phyloP scores from a whole-genome alignment of 345 rosid genomes.

The Populus euphratica region DNA sequence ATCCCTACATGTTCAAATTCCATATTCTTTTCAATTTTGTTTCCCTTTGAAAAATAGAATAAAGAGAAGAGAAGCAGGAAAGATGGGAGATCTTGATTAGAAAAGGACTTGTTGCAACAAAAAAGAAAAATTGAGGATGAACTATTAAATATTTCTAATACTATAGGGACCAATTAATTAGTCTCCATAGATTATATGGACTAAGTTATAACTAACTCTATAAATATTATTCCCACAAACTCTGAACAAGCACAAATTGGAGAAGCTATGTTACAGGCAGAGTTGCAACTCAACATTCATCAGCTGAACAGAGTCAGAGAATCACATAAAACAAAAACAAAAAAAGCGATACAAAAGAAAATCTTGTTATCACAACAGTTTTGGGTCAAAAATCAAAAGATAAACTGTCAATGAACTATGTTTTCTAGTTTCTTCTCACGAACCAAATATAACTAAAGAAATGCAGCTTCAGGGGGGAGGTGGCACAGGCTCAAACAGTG shows the following conservation, averaged over 20 bases:
- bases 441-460: neutral
- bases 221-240: neutral
- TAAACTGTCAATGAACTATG: neutral
- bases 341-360: neutral
- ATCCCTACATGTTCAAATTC: neutral
- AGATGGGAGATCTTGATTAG: neutral
- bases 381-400: neutral
- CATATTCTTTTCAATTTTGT: neutral
- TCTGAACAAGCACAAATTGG: neutral
- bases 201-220: neutral
- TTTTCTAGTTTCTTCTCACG: neutral
- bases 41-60: too few species aligned
- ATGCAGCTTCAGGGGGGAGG: constrained; percentile 36
- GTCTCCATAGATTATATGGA: neutral
- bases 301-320: neutral
- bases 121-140: neutral
- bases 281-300: neutral
- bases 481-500: constrained; percentile 47
- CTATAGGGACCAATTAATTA: neutral
- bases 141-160: neutral
- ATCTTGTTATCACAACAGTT: neutral
- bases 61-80: neutral
- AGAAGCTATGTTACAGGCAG: neutral
- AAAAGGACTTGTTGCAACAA: neutral
- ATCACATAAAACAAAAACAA: neutral